Evolutionary conservation across 768 basidiomycete species (phyloP), one percentile per base, ranked within the genome.

Genomic region (Scleroderma citrinum): DNA sequence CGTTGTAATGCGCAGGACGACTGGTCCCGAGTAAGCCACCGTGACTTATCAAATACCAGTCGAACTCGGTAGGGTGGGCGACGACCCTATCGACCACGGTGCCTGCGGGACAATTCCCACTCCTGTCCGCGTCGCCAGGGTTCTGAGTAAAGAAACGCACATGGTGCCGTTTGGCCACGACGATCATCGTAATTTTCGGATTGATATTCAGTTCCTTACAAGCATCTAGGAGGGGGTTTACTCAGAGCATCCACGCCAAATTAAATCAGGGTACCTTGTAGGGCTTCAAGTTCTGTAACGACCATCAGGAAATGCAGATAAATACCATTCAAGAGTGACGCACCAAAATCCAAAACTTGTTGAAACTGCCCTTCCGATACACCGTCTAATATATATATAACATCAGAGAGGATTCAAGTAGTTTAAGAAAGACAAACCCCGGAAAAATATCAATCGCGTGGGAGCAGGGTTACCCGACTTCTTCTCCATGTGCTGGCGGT

Each of bases 41-140:
- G 49, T 92, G 89, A 45, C 82, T 84, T 58, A 82, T 82, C 3
- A 92, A 71, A 56, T 86, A 90, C 63, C 80, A 92, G 55, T 92
- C 89, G 32, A 83, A 82, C 47, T 87, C 85, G 1, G 77, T 76
- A 0, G 87, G 85, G 56, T 86, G 83, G 0, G 76, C 75, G 37
- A 89, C 79, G 4, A 80, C 82, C 2, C 71, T 71, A 57, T 92
- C 89, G 20, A 89, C 76, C 13, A 92, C 85, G 0, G 87, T 87
- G 7, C 89, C 89, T 0, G 89, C 86, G 1, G 76, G 78, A 56
- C 81, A 83, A 57, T 92, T 92, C 2, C 82, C 83, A 48, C 80
- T 84, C 46, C 70, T 74, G 55, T 91, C 88, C 0, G 70, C 77
- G 8, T 83, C 76, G 7, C 56, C 53, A 0, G 48, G 47, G 6